These are phyloP conservation scores for Pseudonitzschia pungens DNA, from an alignment of 108 stramenopile genomes.

Conservation along the genomic window DNA sequence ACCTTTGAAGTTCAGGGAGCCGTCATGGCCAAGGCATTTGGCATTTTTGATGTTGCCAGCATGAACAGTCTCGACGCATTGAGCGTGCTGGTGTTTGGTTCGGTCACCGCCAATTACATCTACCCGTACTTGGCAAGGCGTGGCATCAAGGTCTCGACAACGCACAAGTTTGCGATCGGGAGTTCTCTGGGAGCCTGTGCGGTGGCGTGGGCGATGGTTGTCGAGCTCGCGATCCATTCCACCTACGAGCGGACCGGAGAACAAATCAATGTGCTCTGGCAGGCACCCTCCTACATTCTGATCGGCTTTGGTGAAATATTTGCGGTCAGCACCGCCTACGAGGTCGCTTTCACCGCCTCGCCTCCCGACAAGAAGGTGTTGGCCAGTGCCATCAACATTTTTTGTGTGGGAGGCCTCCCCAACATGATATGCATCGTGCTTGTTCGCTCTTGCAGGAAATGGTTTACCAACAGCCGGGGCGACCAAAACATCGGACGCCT, in stretches of 20 bases:
- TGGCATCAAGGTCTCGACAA: constrained; percentile 72
- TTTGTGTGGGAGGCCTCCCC: constrained; percentile 82
- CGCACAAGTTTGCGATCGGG: constrained; percentile 86
- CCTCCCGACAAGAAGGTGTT: constrained; percentile 73
- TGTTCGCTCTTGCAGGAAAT: constrained; percentile 56
- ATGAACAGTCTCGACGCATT: constrained; percentile 80
- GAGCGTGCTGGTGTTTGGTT: constrained; percentile 71
- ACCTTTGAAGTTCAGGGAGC: constrained; percentile 82
- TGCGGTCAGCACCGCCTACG: constrained; percentile 81
- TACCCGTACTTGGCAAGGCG: constrained; percentile 65
- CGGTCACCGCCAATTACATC: constrained; percentile 54
- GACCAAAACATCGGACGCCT: constrained; percentile 56
- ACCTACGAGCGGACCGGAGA: constrained; percentile 52
- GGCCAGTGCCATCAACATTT: constrained; percentile 78
- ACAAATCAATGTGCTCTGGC: constrained; percentile 75
- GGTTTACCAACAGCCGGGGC: constrained; percentile 67
- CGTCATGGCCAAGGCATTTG: constrained; percentile 74
- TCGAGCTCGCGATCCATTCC: constrained; percentile 69
- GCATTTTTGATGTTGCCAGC: constrained; percentile 72
- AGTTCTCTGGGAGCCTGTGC: constrained; percentile 63
- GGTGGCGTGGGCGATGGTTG: constrained; percentile 67
- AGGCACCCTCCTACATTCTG: constrained; percentile 70
- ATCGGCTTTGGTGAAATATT: constrained; percentile 88
- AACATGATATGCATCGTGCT: constrained; percentile 75
- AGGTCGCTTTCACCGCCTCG: constrained; percentile 80